phyloP scores from a whole-genome alignment of 805 yeast species.

The Saturnispora galanensis region DNA sequence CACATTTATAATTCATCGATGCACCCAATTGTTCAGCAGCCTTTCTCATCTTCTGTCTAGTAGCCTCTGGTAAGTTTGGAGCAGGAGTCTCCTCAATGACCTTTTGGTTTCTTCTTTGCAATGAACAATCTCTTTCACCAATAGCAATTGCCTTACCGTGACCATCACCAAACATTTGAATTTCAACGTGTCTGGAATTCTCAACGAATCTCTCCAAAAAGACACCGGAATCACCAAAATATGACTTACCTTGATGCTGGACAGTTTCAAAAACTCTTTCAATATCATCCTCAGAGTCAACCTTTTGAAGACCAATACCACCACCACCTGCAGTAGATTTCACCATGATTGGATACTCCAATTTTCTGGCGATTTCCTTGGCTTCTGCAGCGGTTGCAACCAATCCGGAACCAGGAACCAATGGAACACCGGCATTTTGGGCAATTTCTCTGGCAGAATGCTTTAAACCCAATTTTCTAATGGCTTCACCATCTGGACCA shows the following conservation, averaged over 20 bases:
- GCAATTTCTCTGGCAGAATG: conserved; percentile 97
- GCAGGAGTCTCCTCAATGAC: conserved; percentile 97
- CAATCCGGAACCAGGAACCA: conserved; percentile 95
- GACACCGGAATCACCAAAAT: conserved; percentile 93
- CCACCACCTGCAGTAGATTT: conserved; percentile 99
- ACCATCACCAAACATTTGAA: conserved; percentile 96
- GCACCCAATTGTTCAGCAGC: conserved; percentile 82
- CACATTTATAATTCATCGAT: conserved; percentile 83
- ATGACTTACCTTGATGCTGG: conserved; percentile 85
- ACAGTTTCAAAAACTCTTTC: conserved; percentile 82
- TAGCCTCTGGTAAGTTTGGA: conserved; percentile 76
- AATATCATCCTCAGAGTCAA: conserved; percentile 72
- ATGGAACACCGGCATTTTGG: conserved; percentile 80
- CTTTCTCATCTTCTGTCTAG: conserved; percentile 62
- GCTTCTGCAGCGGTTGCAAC: conserved; percentile 70
- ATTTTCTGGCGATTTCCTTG: conserved; percentile 53
- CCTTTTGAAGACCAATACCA: conserved; percentile 95
- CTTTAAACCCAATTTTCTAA: conserved; percentile 82
- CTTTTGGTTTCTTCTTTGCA: conserved; percentile 96
- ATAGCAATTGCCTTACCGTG: conserved; percentile 84
- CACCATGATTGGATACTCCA: conserved; percentile 89
- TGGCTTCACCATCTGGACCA: conserved; percentile 95
- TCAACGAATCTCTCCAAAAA: conserved; percentile 92
- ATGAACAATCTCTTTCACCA: conserved; percentile 96
- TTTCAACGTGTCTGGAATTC: conserved; percentile 91